These are phyloP conservation scores for Neurospora sp. DNA, from an alignment of 495 filamentous ascomycete species.

Conservation along the genomic window DNA sequence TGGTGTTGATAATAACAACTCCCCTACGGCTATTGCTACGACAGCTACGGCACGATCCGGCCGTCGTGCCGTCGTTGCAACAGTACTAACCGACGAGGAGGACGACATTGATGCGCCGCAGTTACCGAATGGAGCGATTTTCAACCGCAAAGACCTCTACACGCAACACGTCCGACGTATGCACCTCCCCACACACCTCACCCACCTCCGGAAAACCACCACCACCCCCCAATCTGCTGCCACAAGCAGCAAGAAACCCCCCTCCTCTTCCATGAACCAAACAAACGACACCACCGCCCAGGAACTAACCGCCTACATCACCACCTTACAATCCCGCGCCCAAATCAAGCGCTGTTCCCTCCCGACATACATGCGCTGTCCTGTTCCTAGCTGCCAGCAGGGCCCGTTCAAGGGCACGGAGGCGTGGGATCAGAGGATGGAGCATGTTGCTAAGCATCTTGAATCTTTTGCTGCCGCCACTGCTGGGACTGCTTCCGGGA, in stretches of 20 bases:
- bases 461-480: conserved; percentile 39
- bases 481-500: background rate
- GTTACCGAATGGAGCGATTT: conserved; percentile 47
- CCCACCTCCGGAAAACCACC: conserved; percentile 17
- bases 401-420: conserved; percentile 46
- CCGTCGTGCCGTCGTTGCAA: no score
- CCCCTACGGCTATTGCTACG: no score
- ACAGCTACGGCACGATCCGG: no score
- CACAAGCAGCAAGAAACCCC: background rate
- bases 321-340: conserved; percentile 45
- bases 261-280: background rate
- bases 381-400: conserved; percentile 44
- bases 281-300: background rate
- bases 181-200: conserved; percentile 47
- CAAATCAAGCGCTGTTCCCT: conserved; percentile 47
- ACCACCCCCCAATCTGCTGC: background rate
- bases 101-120: no score
- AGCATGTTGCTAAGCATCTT: conserved; percentile 80
- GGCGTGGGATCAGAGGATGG: conserved; percentile 78
- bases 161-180: conserved; percentile 81
- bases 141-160: conserved; percentile 90
- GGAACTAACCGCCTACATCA: background rate
- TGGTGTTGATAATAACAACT: conserved; percentile 16
- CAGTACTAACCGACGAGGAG: no score
- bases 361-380: conserved; percentile 54